Base-by-base conservation (phyloP, 805 yeast species). In the Barnettozyma sucrosica region DNA sequence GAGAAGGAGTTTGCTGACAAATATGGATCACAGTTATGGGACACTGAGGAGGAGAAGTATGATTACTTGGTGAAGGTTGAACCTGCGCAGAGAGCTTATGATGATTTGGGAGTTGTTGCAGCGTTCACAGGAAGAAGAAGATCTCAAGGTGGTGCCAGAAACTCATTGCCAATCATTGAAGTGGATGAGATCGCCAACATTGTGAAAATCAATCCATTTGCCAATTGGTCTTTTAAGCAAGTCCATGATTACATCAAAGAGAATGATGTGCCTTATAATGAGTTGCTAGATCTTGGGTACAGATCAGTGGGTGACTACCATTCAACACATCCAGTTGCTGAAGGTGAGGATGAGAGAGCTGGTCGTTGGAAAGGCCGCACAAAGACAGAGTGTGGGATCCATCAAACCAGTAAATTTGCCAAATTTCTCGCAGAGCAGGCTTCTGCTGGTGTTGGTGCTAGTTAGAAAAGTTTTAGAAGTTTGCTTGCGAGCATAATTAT, bases 321-420 rank as follows among this genome's bases (percentile, higher is more conserved):
- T 65, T 87, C 96, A 1, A 92, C 98, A 0, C 80, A 68, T 26
- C 97, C 98, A 2, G 95, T 88, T 10, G 75, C 70, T 7, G 96
- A 85, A 40, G 96, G 95, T 9, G 97, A 89, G 62, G 97, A 92
- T 61, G 98, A 92, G 65, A 77, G 98, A 54, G 80, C 93, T n/a
- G 98, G 98, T 1, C 78, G 98, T 60, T 92, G 98, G 98, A 84
- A 85, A 71, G 97, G 97, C 2, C 77, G 84, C 63, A 75, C 80
- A 10, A 92, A 92, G 70, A 89, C 96, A 0, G 98, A 92, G 64
- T 92, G 98, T 68, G 98, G 98, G 3, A 89, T 92, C 46, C 98
- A 92, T 61, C 85, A 83, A 57, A 79, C 90, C 1, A 76, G 83
- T 23, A 78, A 85, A 52, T 92, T 85, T 62, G 80, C 85, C 0